Evolutionary conservation across 257 asterid genomes (phyloP).

Genomic region (Verbena officinalis): DNA sequence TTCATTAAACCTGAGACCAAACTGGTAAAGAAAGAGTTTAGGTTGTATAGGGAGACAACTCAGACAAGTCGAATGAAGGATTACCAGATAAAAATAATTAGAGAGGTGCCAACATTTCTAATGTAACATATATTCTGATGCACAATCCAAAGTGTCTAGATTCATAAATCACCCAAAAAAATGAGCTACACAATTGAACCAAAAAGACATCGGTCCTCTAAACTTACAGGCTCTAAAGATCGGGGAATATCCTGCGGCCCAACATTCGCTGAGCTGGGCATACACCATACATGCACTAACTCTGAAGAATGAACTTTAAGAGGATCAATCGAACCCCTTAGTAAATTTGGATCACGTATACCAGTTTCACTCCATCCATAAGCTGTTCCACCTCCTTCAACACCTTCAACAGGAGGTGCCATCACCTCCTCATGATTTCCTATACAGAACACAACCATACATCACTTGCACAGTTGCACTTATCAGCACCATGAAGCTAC

Average conservation of each 20-base stretch:
- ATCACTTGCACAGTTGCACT: background rate
- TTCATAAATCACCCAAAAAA: background rate
- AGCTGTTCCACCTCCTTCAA: conserved; percentile 97
- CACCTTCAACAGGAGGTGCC: conserved; percentile 97
- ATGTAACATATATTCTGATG: background rate
- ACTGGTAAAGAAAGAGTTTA: background rate
- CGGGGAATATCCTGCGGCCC: conserved; percentile 96
- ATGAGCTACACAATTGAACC: background rate
- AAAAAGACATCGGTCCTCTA: conserved; percentile 3
- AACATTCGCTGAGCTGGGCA: conserved; percentile 93
- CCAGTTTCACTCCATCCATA: conserved; percentile 89
- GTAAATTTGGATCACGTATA: conserved; percentile 49
- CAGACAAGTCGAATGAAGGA: background rate
- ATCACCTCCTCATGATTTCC: conserved; percentile 61
- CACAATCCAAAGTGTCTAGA: background rate
- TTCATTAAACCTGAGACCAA: background rate
- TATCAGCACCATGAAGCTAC: conserved; percentile 6
- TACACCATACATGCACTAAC: conserved; percentile 86
- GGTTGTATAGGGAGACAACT: background rate
- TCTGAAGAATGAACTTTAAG: conserved; percentile 73
- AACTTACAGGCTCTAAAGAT: conserved; percentile 76
- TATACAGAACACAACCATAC: conserved; percentile 35
- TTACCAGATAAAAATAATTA: background rate
- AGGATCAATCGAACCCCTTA: conserved; percentile 81
- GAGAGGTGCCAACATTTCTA: background rate